Percentiles rank a stretch among this genome's conserved stretches.
Conservation (phyloP, 805 yeast genomes). For the Starmerella tilneyi region DNA sequence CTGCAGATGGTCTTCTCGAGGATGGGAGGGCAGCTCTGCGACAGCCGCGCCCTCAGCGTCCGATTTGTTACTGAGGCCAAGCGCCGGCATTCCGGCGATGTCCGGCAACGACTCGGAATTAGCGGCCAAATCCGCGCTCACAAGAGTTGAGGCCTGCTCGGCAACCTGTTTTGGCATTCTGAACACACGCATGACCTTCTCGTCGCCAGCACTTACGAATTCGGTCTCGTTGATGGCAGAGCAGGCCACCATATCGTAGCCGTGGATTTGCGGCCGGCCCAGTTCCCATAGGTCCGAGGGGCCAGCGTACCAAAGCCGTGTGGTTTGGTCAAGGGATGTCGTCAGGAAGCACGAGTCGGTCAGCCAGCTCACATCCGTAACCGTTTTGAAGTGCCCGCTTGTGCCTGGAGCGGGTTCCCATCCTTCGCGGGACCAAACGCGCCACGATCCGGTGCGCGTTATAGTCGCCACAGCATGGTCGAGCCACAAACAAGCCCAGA, state of each 20-base stretch:
- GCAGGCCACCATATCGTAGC: slow-evolving; percentile 86
- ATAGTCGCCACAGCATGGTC: slow-evolving; percentile 50
- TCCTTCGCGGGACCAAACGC: slow-evolving; percentile 49
- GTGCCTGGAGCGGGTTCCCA: slow-evolving; percentile 39
- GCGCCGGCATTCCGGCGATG: slow-evolving; percentile 81
- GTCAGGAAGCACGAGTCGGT: slow-evolving; percentile 49
- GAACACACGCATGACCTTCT: slow-evolving; percentile 79
- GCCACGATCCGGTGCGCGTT: slow-evolving; percentile 89
- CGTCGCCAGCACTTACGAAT: slow-evolving; percentile 93
- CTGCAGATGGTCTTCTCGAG: slow-evolving; percentile 83
- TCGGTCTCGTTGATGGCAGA: slow-evolving; percentile 48
- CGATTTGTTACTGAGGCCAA: slow-evolving; percentile 89
- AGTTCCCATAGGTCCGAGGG: slow-evolving; percentile 62
- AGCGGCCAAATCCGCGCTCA: not conserved
- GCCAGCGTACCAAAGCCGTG: slow-evolving; percentile 55
- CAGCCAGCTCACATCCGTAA: slow-evolving; percentile 69
- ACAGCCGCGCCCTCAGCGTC: slow-evolving; percentile 32
- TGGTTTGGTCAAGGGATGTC: slow-evolving; percentile 88
- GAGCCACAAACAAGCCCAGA: slow-evolving; percentile 66
- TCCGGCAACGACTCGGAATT: slow-evolving; percentile 45
- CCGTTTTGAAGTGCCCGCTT: slow-evolving; percentile 65
- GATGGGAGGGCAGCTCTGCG: slow-evolving; percentile 44
- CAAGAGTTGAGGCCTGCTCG: slow-evolving; percentile 39
- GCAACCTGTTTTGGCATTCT: slow-evolving; percentile 78
- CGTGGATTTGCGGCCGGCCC: slow-evolving; percentile 96